Percentiles rank a stretch among this genome's conserved stretches.
Evolutionary conservation across 768 basidiomycete genomes (phyloP).

Genomic region (Chlorophyllum brunneum): DNA sequence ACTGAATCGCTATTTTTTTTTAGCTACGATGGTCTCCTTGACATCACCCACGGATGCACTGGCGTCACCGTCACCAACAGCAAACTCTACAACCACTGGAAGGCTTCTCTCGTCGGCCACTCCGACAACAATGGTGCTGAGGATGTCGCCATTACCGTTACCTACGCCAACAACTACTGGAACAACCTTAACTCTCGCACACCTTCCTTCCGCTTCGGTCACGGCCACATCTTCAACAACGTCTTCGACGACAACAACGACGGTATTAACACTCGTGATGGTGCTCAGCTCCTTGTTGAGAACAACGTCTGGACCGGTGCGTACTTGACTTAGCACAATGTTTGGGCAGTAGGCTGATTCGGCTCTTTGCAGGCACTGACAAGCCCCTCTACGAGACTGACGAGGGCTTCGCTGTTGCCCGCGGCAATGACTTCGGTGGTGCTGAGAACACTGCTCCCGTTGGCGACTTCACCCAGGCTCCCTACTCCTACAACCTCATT

Average conservation of each 20-base stretch:
- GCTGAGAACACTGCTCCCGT: conserved; percentile 25
- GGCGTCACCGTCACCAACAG: conserved; percentile 38
- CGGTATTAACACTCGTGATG: conserved; percentile 41
- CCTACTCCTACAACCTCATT: conserved; percentile 24
- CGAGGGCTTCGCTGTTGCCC: conserved; percentile 36
- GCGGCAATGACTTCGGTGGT: conserved; percentile 28
- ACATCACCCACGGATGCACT: conserved; percentile 42
- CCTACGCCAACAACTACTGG: conserved; percentile 40
- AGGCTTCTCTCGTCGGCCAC: conserved; percentile 40
- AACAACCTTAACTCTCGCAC: conserved; percentile 40
- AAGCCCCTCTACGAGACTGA: conserved; percentile 40
- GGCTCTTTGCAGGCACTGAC: conserved; percentile 19
- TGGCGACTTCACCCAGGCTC: conserved; percentile 26
- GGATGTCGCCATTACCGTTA: conserved; percentile 38
- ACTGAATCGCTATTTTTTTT: background rate
- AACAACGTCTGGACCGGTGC: conserved; percentile 42
- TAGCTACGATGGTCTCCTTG: conserved; percentile 43
- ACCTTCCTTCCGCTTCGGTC: conserved; percentile 43
- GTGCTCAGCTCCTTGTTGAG: conserved; percentile 43
- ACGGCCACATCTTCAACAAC: conserved; percentile 45
- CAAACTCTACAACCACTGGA: conserved; percentile 44
- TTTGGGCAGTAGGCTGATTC: conserved; percentile 4
- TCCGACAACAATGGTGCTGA: conserved; percentile 34
- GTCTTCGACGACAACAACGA: conserved; percentile 39
- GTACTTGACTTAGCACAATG: conserved; percentile 5